Conservation (phyloP, 1,284 basidiomycete species). For the Grifola frondosa region DNA sequence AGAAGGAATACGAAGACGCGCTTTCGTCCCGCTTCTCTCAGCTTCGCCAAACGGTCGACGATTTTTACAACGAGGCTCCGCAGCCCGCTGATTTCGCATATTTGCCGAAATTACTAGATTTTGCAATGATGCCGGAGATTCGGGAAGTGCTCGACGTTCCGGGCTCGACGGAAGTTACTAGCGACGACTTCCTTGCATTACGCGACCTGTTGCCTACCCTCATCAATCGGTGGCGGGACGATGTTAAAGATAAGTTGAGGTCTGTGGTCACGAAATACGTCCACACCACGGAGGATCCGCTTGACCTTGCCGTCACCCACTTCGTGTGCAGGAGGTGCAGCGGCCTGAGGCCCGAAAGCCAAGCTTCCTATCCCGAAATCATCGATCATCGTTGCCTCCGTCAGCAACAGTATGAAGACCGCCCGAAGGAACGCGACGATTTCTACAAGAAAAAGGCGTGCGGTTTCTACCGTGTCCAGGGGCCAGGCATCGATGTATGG, state of each 20-base stretch:
- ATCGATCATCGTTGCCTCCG: too few relatives aligned
- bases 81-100: not conserved
- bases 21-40: not conserved
- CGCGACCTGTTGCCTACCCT: not conserved
- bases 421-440: too few relatives aligned
- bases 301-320: conserved; percentile 7
- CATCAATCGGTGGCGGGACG: not conserved
- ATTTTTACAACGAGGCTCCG: conserved; percentile 2
- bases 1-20: not conserved
- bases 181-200: not conserved
- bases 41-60: conserved; percentile 1
- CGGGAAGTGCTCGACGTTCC: conserved; percentile 1
- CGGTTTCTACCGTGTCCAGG: too few relatives aligned
- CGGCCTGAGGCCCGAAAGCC: too few relatives aligned
- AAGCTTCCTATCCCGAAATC: too few relatives aligned
- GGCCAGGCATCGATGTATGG: too few relatives aligned
- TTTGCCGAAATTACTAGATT: conserved; percentile 4
- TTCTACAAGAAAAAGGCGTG: too few relatives aligned
- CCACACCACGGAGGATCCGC: not conserved
- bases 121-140: conserved; percentile 1
- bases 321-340: not conserved
- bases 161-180: not conserved
- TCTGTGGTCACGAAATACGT: not conserved
- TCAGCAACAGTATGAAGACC: too few relatives aligned
- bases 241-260: conserved; percentile 1